Evolutionary conservation across 257 asterid genomes (phyloP).

Genomic region (Striga asiatica): DNA sequence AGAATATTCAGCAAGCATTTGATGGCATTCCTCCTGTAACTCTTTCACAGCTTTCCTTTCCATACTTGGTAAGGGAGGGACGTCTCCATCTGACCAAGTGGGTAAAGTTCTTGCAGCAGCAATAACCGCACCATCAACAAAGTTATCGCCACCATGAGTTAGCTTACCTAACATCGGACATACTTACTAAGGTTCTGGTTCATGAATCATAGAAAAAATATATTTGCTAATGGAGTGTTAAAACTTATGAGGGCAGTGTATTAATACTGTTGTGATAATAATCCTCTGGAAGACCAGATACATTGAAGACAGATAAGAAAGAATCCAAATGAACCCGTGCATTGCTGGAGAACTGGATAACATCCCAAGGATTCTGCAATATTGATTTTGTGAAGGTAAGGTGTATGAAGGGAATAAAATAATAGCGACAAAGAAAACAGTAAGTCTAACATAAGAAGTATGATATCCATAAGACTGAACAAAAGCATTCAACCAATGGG

Average conservation of each 20-base stretch:
- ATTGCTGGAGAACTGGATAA: conserved; percentile 67
- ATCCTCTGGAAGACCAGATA: conserved; percentile 82
- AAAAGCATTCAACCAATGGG: too few relatives aligned
- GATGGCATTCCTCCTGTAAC: conserved; percentile 85
- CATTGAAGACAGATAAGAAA: conserved; percentile 81
- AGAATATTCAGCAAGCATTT: conserved; percentile 65
- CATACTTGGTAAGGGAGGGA: conserved; percentile 77
- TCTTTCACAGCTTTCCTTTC: conserved; percentile 88
- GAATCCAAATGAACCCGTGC: conserved; percentile 72
- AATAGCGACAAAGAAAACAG: conserved; percentile 4
- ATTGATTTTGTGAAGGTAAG: conserved; percentile 16
- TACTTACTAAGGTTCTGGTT: conserved; percentile 13
- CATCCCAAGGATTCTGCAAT: conserved; percentile 98
- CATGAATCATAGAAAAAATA: conserved; percentile 15
- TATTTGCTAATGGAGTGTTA: too few relatives aligned
- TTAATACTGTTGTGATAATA: conserved; percentile 77
- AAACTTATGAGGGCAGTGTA: conserved; percentile 15
- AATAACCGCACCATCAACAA: conserved; percentile 85
- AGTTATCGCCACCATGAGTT: conserved; percentile 39
- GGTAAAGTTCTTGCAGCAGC: conserved; percentile 97
- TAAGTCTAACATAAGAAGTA: background rate
- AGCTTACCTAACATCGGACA: conserved; percentile 53
- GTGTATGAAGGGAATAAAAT: background rate
- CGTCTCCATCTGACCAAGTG: conserved; percentile 85
- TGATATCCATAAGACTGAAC: background rate